Evolutionary conservation across 768 basidiomycete species (phyloP), one percentile per base, ranked within the genome.

Genomic region (Hygrophorus russula): DNA sequence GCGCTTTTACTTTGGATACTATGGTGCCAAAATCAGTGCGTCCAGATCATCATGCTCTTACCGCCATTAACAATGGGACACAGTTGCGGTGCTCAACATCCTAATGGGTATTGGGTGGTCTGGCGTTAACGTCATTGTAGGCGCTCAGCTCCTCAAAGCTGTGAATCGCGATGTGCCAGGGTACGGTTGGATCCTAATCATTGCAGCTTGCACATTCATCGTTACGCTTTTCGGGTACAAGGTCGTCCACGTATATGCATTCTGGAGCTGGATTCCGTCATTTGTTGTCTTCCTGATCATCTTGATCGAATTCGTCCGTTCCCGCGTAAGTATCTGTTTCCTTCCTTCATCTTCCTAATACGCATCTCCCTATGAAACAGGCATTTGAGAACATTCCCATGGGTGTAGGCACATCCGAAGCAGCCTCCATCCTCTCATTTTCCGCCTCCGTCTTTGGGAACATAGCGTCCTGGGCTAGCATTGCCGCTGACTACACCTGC

Each of bases 151-250:
- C 19, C 19, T 41, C 27, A 5, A 29, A n/a, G 40, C 27, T 24
- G 40, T 41, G 11, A 32, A 29, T 29, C 28, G n/a, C 15, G 14
- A 41, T 30, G 14, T 41, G 27, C 40, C 27, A 5, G 40, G 40
- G 40, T 41, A 41, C 11, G 40, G 40, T 10, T 14, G 40, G 15
- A 41, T 41, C 10, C n/a, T 41, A 13, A 41, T 41, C 28, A 29
- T 41, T 19, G 13, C 40, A 13, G 15, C 15, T 7, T 5, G 6
- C 13, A 41, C 24, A 6, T 41, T 41, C 40, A 10, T 41, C 14
- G 40, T 41, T 27, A 41, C 40, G 15, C 30, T 41, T 15, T 41
- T 41, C 14, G 27, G 40, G 10, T 41, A 41, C 40, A 41, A 41
- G 30, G 31, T 41, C 40, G 24, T 41, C 5, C 40, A 41, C 17